phyloP scores from a whole-genome alignment of 2,329 filamentous ascomycete species.

The Penicillium sp. region DNA sequence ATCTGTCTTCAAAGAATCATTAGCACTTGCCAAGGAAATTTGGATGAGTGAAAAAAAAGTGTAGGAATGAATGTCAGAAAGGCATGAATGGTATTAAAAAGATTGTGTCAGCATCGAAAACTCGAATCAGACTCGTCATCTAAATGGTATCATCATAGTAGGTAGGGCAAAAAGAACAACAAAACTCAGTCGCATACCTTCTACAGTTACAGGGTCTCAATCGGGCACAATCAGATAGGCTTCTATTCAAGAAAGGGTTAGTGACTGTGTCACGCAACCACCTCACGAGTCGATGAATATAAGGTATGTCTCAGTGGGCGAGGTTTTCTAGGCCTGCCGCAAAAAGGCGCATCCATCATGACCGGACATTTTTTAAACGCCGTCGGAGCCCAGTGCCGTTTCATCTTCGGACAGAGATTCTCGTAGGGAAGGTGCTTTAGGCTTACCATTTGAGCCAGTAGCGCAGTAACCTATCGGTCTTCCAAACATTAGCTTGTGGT shows the following conservation, averaged over 20 bases:
- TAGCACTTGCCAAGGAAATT: constrained; percentile 2
- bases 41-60: constrained; percentile 4
- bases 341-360: constrained; percentile 85
- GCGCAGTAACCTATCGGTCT: constrained; percentile 14
- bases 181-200: constrained; percentile 15
- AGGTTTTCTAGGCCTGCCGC: constrained; percentile 99
- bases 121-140: constrained; percentile 66
- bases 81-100: constrained; percentile 60
- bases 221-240: constrained; percentile 10
- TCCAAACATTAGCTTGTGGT: constrained; percentile 17
- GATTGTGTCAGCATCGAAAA: constrained; percentile 59
- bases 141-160: constrained; percentile 52
- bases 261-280: constrained; percentile 22
- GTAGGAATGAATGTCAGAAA: constrained; percentile 41
- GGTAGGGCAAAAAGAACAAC: neutral
- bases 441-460: constrained; percentile 23
- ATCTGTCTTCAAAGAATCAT: constrained; percentile 1
- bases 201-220: constrained; percentile 9
- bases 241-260: constrained; percentile 23
- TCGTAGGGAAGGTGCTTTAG: constrained; percentile 1
- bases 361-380: constrained; percentile 50
- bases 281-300: constrained; percentile 18
- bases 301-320: constrained; percentile 73
- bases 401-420: constrained; percentile 35
- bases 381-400: constrained; percentile 95